Percentiles rank a stretch among this genome's conserved stretches.
These are phyloP conservation scores for Phytopythium montanum DNA, from an alignment of 352 stramenopile species.

Conservation along the genomic window DNA sequence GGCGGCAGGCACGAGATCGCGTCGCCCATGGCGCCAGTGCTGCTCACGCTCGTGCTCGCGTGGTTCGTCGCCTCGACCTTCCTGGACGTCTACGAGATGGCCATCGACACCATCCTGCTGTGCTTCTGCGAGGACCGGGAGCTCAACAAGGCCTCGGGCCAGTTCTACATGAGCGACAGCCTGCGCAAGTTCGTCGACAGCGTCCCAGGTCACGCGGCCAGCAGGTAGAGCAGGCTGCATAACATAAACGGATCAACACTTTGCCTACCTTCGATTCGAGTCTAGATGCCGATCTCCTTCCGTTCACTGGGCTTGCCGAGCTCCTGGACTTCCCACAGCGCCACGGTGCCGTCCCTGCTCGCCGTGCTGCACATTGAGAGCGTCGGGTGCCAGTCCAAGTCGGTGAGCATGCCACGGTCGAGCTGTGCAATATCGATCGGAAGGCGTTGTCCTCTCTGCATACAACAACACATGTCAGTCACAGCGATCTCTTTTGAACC, in stretches of 20 bases:
- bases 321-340: conserved; percentile 31
- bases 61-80: conserved; percentile 95
- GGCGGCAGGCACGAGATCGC: conserved; percentile 64
- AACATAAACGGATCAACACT: background rate
- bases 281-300: conserved; percentile 2
- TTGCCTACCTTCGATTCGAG: background rate
- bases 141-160: conserved; percentile 57
- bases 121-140: conserved; percentile 94
- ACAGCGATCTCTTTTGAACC: background rate
- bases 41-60: conserved; percentile 89
- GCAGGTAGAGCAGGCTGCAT: background rate
- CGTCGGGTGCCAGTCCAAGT: conserved; percentile 40
- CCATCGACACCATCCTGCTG: conserved; percentile 93
- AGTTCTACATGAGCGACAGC: conserved; percentile 83
- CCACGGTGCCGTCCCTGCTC: conserved; percentile 31
- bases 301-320: background rate
- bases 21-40: conserved; percentile 76
- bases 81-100: conserved; percentile 93
- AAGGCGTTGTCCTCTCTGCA: conserved; percentile 20
- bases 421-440: conserved; percentile 21
- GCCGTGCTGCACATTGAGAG: conserved; percentile 30
- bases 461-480: background rate
- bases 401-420: conserved; percentile 17
- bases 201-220: conserved; percentile 17
- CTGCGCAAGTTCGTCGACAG: conserved; percentile 68